A percentile compares a stretch with the other conserved stretches of the same genome.
phyloP scores from a whole-genome alignment of 371 early-diverging fungal genomes.

The Entomophthora muscae region DNA sequence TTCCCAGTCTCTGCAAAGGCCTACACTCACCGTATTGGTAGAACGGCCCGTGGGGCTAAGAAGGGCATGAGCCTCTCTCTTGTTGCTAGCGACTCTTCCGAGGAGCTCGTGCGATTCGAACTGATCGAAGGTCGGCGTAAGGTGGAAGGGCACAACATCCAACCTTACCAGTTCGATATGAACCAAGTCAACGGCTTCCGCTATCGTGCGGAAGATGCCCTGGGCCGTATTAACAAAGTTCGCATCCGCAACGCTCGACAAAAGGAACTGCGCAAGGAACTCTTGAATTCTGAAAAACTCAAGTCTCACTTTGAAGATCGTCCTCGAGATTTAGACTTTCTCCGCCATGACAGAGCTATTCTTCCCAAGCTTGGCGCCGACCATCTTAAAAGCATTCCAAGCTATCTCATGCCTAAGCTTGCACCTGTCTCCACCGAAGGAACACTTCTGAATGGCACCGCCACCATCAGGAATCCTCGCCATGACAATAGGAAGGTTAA shows the following conservation, averaged over 20 bases:
- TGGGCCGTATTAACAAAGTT: conserved; percentile 53
- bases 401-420: conserved; percentile 67
- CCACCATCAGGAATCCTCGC: neutral
- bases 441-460: neutral
- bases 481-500: neutral
- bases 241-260: conserved; percentile 77
- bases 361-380: conserved; percentile 59
- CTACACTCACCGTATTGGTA: conserved; percentile 92
- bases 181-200: conserved; percentile 74
- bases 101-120: neutral
- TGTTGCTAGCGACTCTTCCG: conserved; percentile 18
- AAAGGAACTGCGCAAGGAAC: conserved; percentile 82
- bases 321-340: conserved; percentile 75
- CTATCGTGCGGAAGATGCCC: conserved; percentile 79
- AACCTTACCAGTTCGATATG: conserved; percentile 74
- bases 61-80: conserved; percentile 81
- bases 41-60: conserved; percentile 88
- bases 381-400: conserved; percentile 84
- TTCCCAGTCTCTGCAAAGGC: conserved; percentile 77
- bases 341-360: conserved; percentile 81
- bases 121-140: neutral
- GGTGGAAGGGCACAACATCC: conserved; percentile 32
- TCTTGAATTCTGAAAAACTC: conserved; percentile 83
- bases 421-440: conserved; percentile 17
- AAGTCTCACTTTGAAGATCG: conserved; percentile 93